Evolutionary conservation across 2,329 filamentous ascomycete genomes (phyloP), one percentile per base, ranked within the genome.

Genomic region (Alternaria sp.): DNA sequence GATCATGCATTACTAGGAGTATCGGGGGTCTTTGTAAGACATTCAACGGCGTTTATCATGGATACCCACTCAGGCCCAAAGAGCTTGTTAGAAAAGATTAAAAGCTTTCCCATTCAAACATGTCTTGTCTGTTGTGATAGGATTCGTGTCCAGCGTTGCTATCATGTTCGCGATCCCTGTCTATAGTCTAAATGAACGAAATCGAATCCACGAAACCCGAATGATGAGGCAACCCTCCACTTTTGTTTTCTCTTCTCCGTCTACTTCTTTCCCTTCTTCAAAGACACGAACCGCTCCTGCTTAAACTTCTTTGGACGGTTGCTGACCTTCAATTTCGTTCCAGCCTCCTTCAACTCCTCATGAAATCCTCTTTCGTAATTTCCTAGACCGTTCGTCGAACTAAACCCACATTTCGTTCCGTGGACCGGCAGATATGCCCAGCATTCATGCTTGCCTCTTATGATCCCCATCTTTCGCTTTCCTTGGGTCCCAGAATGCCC

Each of bases 1-100:
- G 0, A 9, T 11, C 4, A 2, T n/a, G 46, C 28, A 34, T 48
- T 11, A 24, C 18, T 34, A 5, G 46, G 46, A 36, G 46, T 36
- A 49, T n/a, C 14, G 46, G 14, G 5, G 1, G 7, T 7, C 1
- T 7, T 4, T 7, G 5, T 0, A n/a, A 22, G 16, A 0, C 3
- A 12, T 12, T 36, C 3, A 36, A 8, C 3, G 46, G 30, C 46
- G 46, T 49, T 49, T 18, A n/a, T n/a, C 5, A 49, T 26, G 46
- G 30, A 48, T 48, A 48, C 46, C 32, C 20, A 36, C 14, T 16
- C 8, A n/a, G 14, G 46, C 32, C 5, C 1, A n/a, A n/a, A 36
- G 5, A 24, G 5, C 32, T 18, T 36, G 20, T 24, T 16, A 20
- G 12, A 24, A 1, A 16, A 24, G 12, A 16, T 42, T 1, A 16